Evolutionary conservation across 2,329 filamentous ascomycete genomes (phyloP), one percentile per base, ranked within the genome.

Genomic region (Colletotrichum euphorbiae): DNA sequence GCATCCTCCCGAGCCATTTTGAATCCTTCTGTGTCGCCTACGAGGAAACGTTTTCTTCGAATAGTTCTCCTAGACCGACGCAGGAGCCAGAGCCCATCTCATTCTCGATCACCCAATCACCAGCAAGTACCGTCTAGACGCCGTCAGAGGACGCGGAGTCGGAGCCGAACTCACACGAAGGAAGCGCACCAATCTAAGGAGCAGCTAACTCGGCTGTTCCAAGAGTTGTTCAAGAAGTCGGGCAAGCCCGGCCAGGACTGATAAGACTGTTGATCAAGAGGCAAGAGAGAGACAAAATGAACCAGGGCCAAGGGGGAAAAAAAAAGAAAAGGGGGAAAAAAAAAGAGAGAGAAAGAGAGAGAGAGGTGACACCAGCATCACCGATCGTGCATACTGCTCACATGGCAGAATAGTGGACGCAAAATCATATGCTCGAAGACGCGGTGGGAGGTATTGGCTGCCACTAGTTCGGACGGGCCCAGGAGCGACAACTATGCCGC

Each of bases 31-130:
- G 71, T 78, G 15, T 82, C 81, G 3, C 81, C 83, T 12, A 80
- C 78, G 31, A 79, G 79, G 64, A 79, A 80, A 40, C 78, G 80
- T 36, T 73, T 83, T 17, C 77, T 83, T 15, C 78, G 80, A 63
- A 78, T 80, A 45, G 75, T 80, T 12, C 77, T 83, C 13, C 75
- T 80, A 5, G 77, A 79, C 33, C 76, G 76, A 38, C 79, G 81
- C 45, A 80, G 83, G 19, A 82, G 82, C 70, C 82, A 83, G 69
- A 82, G 80, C 66, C 80, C 80, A 11, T 82, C 80, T 12, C 75
- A 80, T 19, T 77, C 77, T 17, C 70, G 76, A 2, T 80, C 80
- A 6, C 78, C 78, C 3, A 72, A 76, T 28, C 76, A 75, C n/a
- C 74, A 77, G 70, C 73, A 74, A 31, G 70, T 72, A 15, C 71